Conservation (phyloP, 2,329 filamentous ascomycete species). For the Pestalotiopsis sp. region DNA sequence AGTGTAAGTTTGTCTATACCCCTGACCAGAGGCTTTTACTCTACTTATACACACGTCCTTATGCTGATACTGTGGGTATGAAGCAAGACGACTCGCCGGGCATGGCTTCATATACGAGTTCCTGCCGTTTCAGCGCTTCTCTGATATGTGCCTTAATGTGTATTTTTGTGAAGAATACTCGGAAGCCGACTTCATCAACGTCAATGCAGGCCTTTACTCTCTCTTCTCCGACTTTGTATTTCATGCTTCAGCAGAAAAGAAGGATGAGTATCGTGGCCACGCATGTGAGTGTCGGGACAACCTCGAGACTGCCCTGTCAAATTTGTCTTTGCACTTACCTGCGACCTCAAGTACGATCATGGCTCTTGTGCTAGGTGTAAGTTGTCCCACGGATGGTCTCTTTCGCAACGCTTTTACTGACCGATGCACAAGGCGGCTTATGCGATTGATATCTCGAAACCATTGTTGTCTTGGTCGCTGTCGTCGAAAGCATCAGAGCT, state of each 20-base stretch:
- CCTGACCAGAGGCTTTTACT: not conserved
- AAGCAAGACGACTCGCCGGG: not conserved
- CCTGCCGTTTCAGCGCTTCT: not conserved
- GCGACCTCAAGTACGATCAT: constrained; percentile 57
- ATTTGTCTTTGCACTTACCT: constrained; percentile 58
- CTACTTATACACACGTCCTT: not conserved
- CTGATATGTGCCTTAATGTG: constrained; percentile 20
- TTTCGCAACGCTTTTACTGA: not conserved
- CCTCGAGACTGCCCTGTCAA: constrained; percentile 50
- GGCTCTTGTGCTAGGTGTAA: constrained; percentile 59
- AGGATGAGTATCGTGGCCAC: constrained; percentile 36
- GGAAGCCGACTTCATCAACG: constrained; percentile 48
- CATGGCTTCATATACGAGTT: not conserved
- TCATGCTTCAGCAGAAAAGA: constrained; percentile 41
- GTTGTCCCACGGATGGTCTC: not conserved
- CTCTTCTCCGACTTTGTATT: constrained; percentile 34
- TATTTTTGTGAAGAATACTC: constrained; percentile 52
- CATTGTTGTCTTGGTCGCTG: constrained; percentile 66
- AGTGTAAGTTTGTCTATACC: not conserved
- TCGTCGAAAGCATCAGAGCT: constrained; percentile 60
- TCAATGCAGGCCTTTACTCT: constrained; percentile 51
- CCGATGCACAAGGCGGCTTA: constrained; percentile 54
- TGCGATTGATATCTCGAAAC: constrained; percentile 62
- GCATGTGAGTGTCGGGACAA: constrained; percentile 47
- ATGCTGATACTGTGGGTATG: not conserved